A percentile compares a stretch with the other conserved stretches of the same genome.
Evolutionary conservation across 768 basidiomycete species (phyloP).

Genomic region (Pseudohyphozyma bogoriensis): DNA sequence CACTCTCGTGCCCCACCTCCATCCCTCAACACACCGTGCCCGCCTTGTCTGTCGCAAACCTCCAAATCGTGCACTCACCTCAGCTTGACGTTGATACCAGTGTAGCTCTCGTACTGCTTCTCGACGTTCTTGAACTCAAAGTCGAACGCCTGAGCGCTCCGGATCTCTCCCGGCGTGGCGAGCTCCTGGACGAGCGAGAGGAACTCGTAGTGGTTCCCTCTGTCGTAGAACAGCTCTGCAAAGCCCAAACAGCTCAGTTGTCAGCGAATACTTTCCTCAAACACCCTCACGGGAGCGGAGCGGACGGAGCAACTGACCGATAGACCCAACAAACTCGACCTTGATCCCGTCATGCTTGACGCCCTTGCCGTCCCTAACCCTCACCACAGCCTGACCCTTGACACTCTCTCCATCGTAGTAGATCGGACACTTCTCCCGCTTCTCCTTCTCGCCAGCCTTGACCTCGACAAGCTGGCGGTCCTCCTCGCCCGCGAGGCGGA

Average conservation of each 20-base stretch:
- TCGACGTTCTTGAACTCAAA: conserved; percentile 99
- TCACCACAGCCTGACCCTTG: conserved; percentile 73
- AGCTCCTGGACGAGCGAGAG: conserved; percentile 89
- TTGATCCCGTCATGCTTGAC: conserved; percentile 92
- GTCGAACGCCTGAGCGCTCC: conserved; percentile 89
- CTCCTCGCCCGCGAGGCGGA: conserved; percentile 80
- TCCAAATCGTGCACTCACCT: conserved; percentile 46
- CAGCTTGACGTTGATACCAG: conserved; percentile 96
- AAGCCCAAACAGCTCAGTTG: no score
- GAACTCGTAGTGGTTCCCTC: conserved; percentile 97
- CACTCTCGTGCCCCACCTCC: no score
- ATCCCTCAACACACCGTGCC: no score
- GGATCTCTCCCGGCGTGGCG: conserved; percentile 91
- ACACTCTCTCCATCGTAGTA: conserved; percentile 96
- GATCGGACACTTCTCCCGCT: conserved; percentile 61
- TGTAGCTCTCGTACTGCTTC: conserved; percentile 97
- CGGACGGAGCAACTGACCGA: no score
- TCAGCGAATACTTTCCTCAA: not conserved
- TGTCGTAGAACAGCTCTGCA: conserved; percentile 75
- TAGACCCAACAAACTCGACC: conserved; percentile 92
- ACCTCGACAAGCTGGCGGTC: conserved; percentile 77
- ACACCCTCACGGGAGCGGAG: not conserved
- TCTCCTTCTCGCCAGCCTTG: conserved; percentile 45
- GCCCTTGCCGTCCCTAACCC: conserved; percentile 89
- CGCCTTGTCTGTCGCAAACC: not conserved